Conservation (phyloP, 108 stramenopile genomes). For the Pseudonitzschia pungens region DNA sequence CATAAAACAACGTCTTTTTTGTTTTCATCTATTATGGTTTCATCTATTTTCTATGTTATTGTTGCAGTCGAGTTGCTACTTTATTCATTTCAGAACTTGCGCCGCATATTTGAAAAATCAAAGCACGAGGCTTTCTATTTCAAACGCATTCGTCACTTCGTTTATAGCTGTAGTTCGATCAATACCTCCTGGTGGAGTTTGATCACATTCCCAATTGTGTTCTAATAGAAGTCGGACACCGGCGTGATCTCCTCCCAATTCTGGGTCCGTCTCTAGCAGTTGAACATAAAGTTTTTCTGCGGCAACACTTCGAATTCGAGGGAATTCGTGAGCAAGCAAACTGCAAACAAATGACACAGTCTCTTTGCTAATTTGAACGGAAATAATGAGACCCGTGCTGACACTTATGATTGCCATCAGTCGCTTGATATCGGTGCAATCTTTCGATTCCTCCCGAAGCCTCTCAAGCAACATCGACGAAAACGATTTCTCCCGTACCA, state of each 20-base stretch:
- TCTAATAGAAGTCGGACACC: conserved; percentile 18
- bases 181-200: background rate
- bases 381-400: conserved; percentile 48
- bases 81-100: too few relatives aligned
- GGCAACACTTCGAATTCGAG: conserved; percentile 77
- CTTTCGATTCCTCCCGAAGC: conserved; percentile 53
- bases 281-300: conserved; percentile 89
- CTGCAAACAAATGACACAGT: conserved; percentile 62
- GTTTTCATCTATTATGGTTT: too few relatives aligned
- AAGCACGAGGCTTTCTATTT: background rate
- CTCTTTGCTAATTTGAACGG: conserved; percentile 7
- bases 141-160: conserved; percentile 16
- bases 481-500: conserved; percentile 46
- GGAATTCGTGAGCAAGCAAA: conserved; percentile 84
- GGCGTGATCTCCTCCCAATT: conserved; percentile 12
- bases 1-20: too few relatives aligned
- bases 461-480: conserved; percentile 38
- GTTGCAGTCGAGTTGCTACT: too few relatives aligned
- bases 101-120: too few relatives aligned
- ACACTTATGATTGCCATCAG: conserved; percentile 66
- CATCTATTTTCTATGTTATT: too few relatives aligned
- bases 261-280: conserved; percentile 59
- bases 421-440: conserved; percentile 72
- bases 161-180: conserved; percentile 39
- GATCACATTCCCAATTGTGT: conserved; percentile 26